Percentiles rank a stretch among this genome's conserved stretches.
These are phyloP conservation scores for Stenocarpella maydis DNA, from an alignment of 2,329 filamentous ascomycete genomes.

Conservation along the genomic window DNA sequence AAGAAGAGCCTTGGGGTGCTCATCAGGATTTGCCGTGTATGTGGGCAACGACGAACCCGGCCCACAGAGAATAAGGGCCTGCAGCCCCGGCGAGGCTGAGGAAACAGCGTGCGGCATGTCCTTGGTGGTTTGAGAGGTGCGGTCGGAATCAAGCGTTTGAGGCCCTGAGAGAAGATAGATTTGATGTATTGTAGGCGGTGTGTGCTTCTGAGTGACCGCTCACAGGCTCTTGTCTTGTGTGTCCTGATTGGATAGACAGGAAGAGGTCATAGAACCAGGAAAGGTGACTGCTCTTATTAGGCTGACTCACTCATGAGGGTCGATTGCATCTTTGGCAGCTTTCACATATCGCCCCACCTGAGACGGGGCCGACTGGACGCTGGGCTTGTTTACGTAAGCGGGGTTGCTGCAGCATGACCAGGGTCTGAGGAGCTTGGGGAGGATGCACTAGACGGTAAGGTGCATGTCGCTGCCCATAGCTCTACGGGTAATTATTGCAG, in stretches of 20 bases:
- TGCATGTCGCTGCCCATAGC: too few relatives aligned
- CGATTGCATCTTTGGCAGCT: constrained; percentile 9
- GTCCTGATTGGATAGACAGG: not conserved
- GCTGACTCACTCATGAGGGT: constrained; percentile 29
- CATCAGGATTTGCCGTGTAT: constrained; percentile 81
- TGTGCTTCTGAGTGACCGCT: not conserved
- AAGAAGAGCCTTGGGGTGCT: constrained; percentile 82
- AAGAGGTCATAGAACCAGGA: not conserved
- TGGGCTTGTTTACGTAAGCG: constrained; percentile 24
- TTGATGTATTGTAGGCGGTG: not conserved
- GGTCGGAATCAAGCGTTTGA: not conserved
- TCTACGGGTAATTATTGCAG: not conserved
- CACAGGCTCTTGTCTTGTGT: not conserved
- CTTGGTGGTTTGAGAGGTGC: constrained; percentile 32
- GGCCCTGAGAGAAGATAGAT: not conserved
- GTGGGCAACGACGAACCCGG: constrained; percentile 84
- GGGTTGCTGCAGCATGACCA: not conserved
- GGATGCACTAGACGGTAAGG: too few relatives aligned
- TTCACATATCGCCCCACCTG: not conserved
- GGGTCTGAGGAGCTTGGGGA: not conserved
- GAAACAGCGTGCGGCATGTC: constrained; percentile 81
- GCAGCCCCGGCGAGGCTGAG: constrained; percentile 78
- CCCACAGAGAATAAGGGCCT: constrained; percentile 84
- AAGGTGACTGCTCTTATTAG: too few relatives aligned
- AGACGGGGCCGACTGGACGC: too few relatives aligned